Percentiles rank a stretch among this genome's conserved stretches.
Conservation (phyloP, 306 rosid genomes). For the Vigna mungo region DNA sequence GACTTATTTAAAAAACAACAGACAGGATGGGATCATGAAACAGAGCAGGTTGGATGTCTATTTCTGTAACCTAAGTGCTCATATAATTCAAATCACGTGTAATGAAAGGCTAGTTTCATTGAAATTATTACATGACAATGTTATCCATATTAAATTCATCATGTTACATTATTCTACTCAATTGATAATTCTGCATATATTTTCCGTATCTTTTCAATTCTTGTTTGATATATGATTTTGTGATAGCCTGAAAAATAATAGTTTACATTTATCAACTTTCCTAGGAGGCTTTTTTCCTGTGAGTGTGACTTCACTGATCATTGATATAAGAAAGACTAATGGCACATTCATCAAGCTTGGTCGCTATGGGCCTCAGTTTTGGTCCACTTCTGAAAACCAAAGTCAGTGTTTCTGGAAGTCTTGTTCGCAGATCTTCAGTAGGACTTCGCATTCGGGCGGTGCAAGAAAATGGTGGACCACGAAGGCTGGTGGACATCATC, state of each 20-base stretch:
- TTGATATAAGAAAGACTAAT: slow-evolving; percentile 49
- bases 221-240: slow-evolving; percentile 33
- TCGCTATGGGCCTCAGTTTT: slow-evolving; percentile 54
- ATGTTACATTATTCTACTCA: neutral
- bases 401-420: slow-evolving; percentile 45
- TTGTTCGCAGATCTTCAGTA: slow-evolving; percentile 50
- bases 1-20: neutral
- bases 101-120: slow-evolving; percentile 4
- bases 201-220: slow-evolving; percentile 26
- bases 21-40: neutral
- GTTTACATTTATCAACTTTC: slow-evolving; percentile 39
- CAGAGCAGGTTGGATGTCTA: neutral
- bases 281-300: slow-evolving; percentile 41
- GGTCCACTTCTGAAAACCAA: slow-evolving; percentile 52
- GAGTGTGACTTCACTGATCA: slow-evolving; percentile 22
- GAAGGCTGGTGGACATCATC: slow-evolving; percentile 87
- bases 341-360: slow-evolving; percentile 62
- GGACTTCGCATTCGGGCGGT: slow-evolving; percentile 66
- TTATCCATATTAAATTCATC: slow-evolving; percentile 11
- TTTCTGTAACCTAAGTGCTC: neutral
- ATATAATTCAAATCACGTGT: neutral
- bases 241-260: slow-evolving; percentile 28
- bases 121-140: neutral
- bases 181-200: slow-evolving; percentile 16
- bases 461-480: slow-evolving; percentile 80